Conservation (phyloP, 2,329 filamentous ascomycete species). For the Aspergillus ochraceoroseus region DNA sequence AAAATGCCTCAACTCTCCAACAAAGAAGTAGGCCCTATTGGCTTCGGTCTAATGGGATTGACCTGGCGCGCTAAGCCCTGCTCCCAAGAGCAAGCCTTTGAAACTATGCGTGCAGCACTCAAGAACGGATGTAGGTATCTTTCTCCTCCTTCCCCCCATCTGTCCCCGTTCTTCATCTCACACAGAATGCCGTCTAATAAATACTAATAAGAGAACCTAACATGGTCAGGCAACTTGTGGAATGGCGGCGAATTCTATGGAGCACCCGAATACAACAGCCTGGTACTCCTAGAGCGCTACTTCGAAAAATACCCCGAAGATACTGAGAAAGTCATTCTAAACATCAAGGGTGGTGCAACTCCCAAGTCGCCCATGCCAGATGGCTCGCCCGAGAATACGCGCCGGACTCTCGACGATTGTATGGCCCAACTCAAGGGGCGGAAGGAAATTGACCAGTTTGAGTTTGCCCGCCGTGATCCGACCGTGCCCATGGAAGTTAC, state of each 20-base stretch:
- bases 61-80: conserved; percentile 2
- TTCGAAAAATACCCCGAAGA: conserved; percentile 28
- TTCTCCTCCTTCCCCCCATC: too few species aligned
- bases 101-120: conserved; percentile 1
- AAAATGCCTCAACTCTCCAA: too few species aligned
- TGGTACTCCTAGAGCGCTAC: conserved; percentile 28
- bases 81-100: conserved; percentile 6
- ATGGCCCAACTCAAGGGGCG: conserved; percentile 43
- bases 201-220: background rate
- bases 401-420: conserved; percentile 50
- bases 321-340: conserved; percentile 26
- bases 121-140: conserved; percentile 1
- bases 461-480: conserved; percentile 51
- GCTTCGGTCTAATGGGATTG: conserved; percentile 6
- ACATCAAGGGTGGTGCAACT: conserved; percentile 30
- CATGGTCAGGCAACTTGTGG: conserved; percentile 16
- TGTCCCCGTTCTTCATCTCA: background rate
- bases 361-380: conserved; percentile 39
- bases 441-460: conserved; percentile 57
- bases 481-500: conserved; percentile 42
- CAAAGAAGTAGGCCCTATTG: conserved; percentile 6
- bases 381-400: conserved; percentile 48
- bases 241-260: conserved; percentile 34
- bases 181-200: background rate
- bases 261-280: conserved; percentile 28